Evolutionary conservation across 768 basidiomycete genomes (phyloP).

Genomic region (Trichaptum fuscoviolaceum): DNA sequence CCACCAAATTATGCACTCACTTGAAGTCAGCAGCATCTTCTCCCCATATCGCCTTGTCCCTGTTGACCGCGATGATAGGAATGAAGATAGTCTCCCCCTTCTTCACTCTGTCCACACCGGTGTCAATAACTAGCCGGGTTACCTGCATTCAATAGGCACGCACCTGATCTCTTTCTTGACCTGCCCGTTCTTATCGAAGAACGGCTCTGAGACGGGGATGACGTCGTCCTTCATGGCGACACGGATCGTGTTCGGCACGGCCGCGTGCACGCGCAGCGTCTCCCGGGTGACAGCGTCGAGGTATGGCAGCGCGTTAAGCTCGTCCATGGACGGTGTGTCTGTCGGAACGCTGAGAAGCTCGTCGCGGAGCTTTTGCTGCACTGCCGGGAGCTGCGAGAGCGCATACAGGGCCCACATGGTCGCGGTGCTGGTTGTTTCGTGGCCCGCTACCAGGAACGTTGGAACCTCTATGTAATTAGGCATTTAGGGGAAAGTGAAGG

Average conservation of each 20-base stretch:
- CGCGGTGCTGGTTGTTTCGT: slow-evolving; percentile 47
- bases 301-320: slow-evolving; percentile 59
- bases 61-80: slow-evolving; percentile 50
- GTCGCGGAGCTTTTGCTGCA: slow-evolving; percentile 52
- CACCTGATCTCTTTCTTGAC: slow-evolving; percentile 35
- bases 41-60: slow-evolving; percentile 53
- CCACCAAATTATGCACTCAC: slow-evolving; percentile 26
- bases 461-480: slow-evolving; percentile 42
- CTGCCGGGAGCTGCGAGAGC: slow-evolving; percentile 39
- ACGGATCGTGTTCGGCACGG: slow-evolving; percentile 39
- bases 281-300: slow-evolving; percentile 65
- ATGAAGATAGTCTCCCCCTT: slow-evolving; percentile 33
- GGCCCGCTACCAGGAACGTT: slow-evolving; percentile 56
- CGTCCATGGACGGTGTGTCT: slow-evolving; percentile 64
- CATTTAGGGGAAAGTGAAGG: not conserved
- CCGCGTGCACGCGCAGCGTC: slow-evolving; percentile 50
- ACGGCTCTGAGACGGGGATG: slow-evolving; percentile 43
- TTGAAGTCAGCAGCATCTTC: slow-evolving; percentile 57
- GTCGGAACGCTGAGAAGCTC: slow-evolving; percentile 49
- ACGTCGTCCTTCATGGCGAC: slow-evolving; percentile 48
- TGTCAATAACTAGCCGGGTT: not conserved
- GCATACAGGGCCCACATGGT: slow-evolving; percentile 57
- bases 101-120: slow-evolving; percentile 23
- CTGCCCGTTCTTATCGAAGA: slow-evolving; percentile 39
- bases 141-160: not conserved